Evolutionary conservation across 495 filamentous ascomycete genomes (phyloP).

Genomic region (Trichoderma reesei): DNA sequence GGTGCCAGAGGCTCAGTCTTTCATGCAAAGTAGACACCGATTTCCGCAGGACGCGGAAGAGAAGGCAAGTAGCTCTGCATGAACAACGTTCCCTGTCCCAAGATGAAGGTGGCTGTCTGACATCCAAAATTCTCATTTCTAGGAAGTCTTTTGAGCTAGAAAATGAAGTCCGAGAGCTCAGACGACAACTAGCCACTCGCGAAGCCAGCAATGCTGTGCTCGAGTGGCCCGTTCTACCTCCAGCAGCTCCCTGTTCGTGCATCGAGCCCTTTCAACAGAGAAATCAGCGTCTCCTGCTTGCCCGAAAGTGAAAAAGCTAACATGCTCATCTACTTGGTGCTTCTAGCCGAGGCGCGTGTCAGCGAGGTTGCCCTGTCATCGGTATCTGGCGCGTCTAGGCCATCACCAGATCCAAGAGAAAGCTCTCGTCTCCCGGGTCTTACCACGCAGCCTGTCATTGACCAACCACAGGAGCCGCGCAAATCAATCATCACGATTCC

Average conservation of each 20-base stretch:
- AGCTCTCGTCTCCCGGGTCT: background rate
- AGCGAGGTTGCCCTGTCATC: background rate
- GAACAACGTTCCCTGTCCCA: background rate
- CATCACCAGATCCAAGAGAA: background rate
- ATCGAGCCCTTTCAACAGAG: background rate
- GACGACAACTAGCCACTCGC: background rate
- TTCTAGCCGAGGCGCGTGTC: background rate
- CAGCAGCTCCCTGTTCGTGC: background rate
- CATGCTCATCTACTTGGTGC: background rate
- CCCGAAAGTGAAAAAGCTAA: background rate
- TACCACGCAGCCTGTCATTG: background rate
- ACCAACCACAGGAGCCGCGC: background rate
- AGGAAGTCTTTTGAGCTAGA: conserved; percentile 2
- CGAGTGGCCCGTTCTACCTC: background rate
- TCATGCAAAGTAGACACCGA: background rate
- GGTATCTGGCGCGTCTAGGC: background rate
- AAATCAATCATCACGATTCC: background rate
- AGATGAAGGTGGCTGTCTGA: background rate
- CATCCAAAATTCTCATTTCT: background rate
- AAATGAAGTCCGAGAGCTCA: conserved; percentile 1
- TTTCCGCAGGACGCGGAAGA: background rate
- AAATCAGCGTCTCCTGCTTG: background rate
- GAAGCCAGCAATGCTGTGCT: background rate
- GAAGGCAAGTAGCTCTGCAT: background rate
- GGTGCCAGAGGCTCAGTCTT: background rate